Conservation (phyloP, 148 eudicot species). For the Vaccinium corymbosum region DNA sequence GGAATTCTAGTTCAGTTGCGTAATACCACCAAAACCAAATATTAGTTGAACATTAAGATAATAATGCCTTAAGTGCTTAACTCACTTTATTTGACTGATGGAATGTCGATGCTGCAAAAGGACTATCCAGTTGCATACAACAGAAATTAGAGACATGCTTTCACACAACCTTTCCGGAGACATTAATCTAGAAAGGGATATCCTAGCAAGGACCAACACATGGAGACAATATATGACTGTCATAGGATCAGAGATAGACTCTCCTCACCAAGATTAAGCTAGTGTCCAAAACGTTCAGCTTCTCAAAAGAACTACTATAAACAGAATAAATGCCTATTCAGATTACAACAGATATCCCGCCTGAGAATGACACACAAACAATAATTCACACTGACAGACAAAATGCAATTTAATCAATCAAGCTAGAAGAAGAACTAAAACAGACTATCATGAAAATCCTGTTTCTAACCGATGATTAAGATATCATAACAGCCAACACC, state of each 20-base stretch:
- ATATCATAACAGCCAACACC: neutral
- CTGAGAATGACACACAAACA: neutral
- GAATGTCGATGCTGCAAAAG: neutral
- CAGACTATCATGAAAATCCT: neutral
- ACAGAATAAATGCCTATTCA: slow-evolving; percentile 4
- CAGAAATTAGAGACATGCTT: neutral
- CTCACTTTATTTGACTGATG: neutral
- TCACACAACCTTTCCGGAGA: neutral
- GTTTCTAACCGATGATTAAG: neutral
- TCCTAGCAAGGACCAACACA: neutral
- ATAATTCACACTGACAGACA: neutral
- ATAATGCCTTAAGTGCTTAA: neutral
- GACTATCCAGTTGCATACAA: neutral
- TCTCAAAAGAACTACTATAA: neutral
- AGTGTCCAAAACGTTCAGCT: neutral
- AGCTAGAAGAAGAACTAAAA: slow-evolving; percentile 11
- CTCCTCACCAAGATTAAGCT: neutral
- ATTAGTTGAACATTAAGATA: neutral
- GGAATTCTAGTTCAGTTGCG: neutral
- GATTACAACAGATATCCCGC: neutral
- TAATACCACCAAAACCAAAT: neutral
- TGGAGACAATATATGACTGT: neutral
- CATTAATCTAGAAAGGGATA: neutral
- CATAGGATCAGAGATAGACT: neutral
- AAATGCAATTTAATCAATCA: neutral